Evolutionary conservation across 345 rosid genomes (phyloP).

Genomic region (Salix dunnii): DNA sequence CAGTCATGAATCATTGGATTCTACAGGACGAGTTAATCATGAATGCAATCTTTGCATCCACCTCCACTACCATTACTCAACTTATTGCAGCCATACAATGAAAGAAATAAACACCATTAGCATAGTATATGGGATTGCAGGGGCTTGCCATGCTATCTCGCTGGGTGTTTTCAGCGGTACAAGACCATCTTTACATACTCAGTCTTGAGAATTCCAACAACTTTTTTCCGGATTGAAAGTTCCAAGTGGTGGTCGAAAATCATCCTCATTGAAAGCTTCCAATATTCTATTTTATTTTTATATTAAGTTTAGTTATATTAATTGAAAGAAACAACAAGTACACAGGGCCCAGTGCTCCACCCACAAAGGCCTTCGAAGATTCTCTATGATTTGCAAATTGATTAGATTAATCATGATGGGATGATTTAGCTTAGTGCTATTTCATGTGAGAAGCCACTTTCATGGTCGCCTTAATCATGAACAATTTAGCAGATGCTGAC

Average conservation of each 20-base stretch:
- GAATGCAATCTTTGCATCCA: no score
- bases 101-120: no score
- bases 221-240: not conserved
- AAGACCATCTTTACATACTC: not conserved
- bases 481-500: not conserved
- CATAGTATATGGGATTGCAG: no score
- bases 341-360: constrained; percentile 7
- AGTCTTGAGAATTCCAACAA: not conserved
- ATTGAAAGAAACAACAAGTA: constrained; percentile 1
- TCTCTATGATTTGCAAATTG: constrained; percentile 18
- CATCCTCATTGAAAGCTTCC: constrained; percentile 15
- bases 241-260: no score
- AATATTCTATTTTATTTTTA: not conserved
- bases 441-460: constrained; percentile 7
- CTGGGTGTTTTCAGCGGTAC: not conserved
- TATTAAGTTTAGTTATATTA: constrained; percentile 2
- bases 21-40: no score
- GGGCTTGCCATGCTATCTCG: not conserved
- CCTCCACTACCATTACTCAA: no score
- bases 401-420: constrained; percentile 8
- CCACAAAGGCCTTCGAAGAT: constrained; percentile 17
- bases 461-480: not conserved
- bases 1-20: no score
- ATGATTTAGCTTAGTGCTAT: not conserved
- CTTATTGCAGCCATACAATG: no score